phyloP scores from a whole-genome alignment of 441 rosid genomes.

The Hura crepitans region DNA sequence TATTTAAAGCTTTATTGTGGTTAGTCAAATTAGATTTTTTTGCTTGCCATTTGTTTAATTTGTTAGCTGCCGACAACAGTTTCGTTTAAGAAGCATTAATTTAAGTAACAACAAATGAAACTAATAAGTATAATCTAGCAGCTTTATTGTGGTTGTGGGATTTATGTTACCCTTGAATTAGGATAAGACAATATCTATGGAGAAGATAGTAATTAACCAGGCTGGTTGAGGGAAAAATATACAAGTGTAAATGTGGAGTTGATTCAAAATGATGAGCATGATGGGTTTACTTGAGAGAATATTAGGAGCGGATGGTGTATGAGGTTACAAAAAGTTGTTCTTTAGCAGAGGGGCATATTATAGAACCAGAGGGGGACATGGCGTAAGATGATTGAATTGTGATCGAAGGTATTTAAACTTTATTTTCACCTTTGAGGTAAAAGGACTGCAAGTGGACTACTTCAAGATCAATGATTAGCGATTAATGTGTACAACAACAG shows the following conservation, averaged over 20 bases:
- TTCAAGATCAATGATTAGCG: too few species aligned
- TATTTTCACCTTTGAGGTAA: too few species aligned
- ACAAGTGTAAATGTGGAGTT: not conserved
- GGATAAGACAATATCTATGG: too few species aligned
- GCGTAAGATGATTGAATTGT: too few species aligned
- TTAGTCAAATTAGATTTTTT: not conserved
- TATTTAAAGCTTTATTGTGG: not conserved
- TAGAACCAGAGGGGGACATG: too few species aligned
- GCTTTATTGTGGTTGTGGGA: not conserved
- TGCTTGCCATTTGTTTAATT: not conserved
- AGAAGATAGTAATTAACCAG: not conserved
- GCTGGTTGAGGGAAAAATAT: not conserved
- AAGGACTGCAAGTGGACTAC: too few species aligned
- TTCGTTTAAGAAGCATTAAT: not conserved
- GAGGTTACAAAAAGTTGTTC: not conserved
- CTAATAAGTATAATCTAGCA: too few species aligned
- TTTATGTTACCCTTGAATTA: not conserved
- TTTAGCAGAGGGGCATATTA: not conserved
- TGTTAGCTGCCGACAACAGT: not conserved
- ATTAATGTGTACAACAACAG: too few species aligned
- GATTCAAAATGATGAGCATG: not conserved
- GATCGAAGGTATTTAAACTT: too few species aligned
- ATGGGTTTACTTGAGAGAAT: not conserved
- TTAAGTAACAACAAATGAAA: not conserved
- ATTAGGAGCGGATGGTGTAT: not conserved